Evolutionary conservation across 257 asterid genomes (phyloP).

Genomic region (Solanum chiquidenum): DNA sequence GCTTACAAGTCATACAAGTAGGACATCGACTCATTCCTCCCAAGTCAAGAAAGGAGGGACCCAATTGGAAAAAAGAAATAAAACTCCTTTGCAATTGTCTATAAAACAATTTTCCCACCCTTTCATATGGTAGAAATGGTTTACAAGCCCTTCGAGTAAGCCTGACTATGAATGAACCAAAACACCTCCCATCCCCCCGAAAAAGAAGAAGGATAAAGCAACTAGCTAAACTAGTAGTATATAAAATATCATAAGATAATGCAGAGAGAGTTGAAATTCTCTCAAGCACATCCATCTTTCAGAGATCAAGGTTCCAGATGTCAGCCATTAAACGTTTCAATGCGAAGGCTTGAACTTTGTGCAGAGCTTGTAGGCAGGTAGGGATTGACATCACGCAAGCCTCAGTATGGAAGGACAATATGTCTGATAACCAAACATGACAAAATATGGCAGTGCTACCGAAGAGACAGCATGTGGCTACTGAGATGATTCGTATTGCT

Average conservation of each 20-base stretch:
- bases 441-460: background rate
- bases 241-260: background rate
- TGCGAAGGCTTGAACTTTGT: background rate
- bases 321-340: background rate
- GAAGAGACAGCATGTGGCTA: background rate
- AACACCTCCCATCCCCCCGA: background rate
- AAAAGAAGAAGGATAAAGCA: background rate
- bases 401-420: background rate
- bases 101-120: background rate
- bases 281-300: background rate
- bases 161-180: background rate
- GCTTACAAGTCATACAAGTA: background rate
- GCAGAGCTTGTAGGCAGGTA: background rate
- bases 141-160: background rate
- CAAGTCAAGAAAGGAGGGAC: background rate
- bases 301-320: background rate
- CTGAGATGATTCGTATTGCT: background rate
- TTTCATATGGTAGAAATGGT: background rate
- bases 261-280: background rate
- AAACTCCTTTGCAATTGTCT: background rate
- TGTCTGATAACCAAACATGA: background rate
- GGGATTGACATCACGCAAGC: background rate
- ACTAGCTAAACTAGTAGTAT: background rate
- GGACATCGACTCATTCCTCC: background rate
- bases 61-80: background rate